These are phyloP conservation scores for Yamadazyma insecticola DNA, from an alignment of 805 yeast genomes.

Conservation along the genomic window DNA sequence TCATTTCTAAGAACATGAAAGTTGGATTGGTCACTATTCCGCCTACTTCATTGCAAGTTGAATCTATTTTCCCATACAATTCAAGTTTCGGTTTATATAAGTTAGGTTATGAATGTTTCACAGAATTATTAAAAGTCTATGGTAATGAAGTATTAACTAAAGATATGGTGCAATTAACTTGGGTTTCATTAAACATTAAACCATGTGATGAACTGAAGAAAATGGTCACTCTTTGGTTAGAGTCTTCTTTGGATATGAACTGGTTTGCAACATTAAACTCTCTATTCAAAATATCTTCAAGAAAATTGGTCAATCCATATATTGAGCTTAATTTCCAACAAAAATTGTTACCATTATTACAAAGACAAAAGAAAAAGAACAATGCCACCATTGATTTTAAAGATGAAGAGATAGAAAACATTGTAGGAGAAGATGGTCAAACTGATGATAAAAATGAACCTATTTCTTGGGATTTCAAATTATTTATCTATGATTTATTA, in stretches of 20 bases:
- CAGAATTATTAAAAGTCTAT: conserved; percentile 50
- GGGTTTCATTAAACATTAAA: conserved; percentile 55
- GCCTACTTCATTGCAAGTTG: conserved; percentile 35
- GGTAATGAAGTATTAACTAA: conserved; percentile 37
- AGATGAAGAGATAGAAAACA: conserved; percentile 38
- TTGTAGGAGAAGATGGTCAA: conserved; percentile 31
- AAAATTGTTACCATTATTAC: conserved; percentile 37
- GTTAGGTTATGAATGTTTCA: conserved; percentile 51
- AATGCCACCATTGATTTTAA: conserved; percentile 26
- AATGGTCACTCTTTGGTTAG: conserved; percentile 59
- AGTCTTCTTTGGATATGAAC: conserved; percentile 38
- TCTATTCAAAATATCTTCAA: conserved; percentile 43
- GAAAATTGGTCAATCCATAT: conserved; percentile 36
- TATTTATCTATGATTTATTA: conserved; percentile 43
- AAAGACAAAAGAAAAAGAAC: conserved; percentile 32
- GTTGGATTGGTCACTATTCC: conserved; percentile 28
- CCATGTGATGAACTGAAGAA: conserved; percentile 39
- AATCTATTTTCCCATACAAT: conserved; percentile 42
- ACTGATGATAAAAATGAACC: conserved; percentile 49
- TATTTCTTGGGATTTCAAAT: conserved; percentile 53
- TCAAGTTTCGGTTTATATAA: conserved; percentile 36
- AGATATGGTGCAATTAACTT: conserved; percentile 49
- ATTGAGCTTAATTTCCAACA: conserved; percentile 35
- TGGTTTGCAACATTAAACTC: conserved; percentile 60
- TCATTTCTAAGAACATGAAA: conserved; percentile 33